phyloP scores from a whole-genome alignment of 495 filamentous ascomycete species.

The Daldinia vernicosa region DNA sequence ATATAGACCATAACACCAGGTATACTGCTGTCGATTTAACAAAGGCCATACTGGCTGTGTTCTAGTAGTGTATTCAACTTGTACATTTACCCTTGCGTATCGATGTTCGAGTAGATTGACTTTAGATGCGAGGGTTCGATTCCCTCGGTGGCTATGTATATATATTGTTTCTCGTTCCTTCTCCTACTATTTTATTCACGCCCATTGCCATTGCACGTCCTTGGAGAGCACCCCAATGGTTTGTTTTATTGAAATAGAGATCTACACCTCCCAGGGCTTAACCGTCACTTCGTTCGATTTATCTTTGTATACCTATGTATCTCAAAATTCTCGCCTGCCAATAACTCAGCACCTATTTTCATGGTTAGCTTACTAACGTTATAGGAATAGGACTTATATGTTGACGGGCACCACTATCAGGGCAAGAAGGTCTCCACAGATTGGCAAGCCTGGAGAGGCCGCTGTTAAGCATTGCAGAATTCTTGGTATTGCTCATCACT shows the following conservation, averaged over 20 bases:
- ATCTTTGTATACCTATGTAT: background rate
- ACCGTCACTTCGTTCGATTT: background rate
- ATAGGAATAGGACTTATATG: background rate
- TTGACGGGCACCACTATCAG: conserved; percentile 37
- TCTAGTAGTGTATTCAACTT: conserved; percentile 9
- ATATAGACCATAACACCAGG: background rate
- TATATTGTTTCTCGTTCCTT: conserved; percentile 10
- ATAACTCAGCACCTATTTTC: background rate
- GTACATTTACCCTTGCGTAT: background rate
- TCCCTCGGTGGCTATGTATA: conserved; percentile 13
- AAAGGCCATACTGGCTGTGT: conserved; percentile 16
- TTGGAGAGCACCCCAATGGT: background rate
- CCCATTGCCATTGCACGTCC: background rate
- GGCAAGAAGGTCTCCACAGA: conserved; percentile 45
- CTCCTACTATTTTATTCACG: background rate
- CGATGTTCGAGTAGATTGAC: background rate
- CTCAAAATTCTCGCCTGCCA: background rate
- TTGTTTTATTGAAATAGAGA: background rate
- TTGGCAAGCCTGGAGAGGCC: conserved; percentile 25
- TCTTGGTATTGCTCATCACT: conserved; percentile 61
- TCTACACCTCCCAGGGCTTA: background rate
- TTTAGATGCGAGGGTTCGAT: conserved; percentile 14
- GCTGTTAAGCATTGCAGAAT: conserved; percentile 67
- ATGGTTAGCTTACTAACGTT: background rate
- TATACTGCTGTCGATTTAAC: background rate